A percentile compares a stretch with the other conserved stretches of the same genome.
These are phyloP conservation scores for Plasmodium berghei DNA, from an alignment of 169 alveolate species.

Conservation along the genomic window DNA sequence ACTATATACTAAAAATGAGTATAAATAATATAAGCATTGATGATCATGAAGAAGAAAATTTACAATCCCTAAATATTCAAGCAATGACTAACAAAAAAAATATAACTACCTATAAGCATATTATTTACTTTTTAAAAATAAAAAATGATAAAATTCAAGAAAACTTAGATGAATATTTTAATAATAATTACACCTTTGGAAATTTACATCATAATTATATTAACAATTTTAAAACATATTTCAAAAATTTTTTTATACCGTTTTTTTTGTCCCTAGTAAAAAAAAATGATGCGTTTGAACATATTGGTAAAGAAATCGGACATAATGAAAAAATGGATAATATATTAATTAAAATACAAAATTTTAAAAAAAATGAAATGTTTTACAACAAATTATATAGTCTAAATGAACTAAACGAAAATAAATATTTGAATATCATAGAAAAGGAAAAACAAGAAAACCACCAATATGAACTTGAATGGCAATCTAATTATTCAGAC, in stretches of 20 bases:
- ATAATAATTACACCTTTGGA: conserved; percentile 62
- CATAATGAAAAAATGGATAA: conserved; percentile 51
- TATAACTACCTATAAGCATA: conserved; percentile 8
- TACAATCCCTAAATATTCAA: background rate
- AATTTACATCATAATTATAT: conserved; percentile 68
- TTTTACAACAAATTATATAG: conserved; percentile 2
- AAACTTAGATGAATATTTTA: conserved; percentile 69
- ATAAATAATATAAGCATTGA: conserved; percentile 22
- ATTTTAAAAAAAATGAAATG: conserved; percentile 48
- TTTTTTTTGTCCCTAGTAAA: conserved; percentile 58
- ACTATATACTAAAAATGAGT: conserved; percentile 55
- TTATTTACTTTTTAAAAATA: conserved; percentile 52
- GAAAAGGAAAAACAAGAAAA: conserved; percentile 40
- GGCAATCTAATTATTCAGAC: background rate
- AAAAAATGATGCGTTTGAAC: conserved; percentile 49
- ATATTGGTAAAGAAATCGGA: conserved; percentile 23
- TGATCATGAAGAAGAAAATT: conserved; percentile 25
- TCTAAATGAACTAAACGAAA: conserved; percentile 22
- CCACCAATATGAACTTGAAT: background rate
- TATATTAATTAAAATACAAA: conserved; percentile 28
- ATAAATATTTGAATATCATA: conserved; percentile 54
- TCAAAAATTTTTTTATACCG: conserved; percentile 61
- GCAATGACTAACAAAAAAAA: conserved; percentile 2
- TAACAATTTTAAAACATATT: conserved; percentile 62
- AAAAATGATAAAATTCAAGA: conserved; percentile 19